Percentiles rank a stretch among this genome's conserved stretches.
Conservation (phyloP, 495 filamentous ascomycete species). For the Annulohypoxylon stygium region DNA sequence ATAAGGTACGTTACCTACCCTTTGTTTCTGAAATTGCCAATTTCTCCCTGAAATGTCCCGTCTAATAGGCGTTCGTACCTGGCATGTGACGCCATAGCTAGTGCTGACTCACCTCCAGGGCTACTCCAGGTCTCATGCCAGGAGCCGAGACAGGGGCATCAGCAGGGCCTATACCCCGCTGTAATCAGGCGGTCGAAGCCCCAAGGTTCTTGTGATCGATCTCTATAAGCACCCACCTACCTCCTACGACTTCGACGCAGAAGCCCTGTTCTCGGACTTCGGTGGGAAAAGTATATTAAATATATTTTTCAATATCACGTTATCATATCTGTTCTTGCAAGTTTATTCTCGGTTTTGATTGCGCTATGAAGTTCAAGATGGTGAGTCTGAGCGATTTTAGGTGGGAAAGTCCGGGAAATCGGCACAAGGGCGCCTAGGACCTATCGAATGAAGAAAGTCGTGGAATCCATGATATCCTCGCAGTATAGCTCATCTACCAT, state of each 20-base stretch:
- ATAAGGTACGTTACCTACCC: neutral
- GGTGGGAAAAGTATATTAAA: too few species aligned
- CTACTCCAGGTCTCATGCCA: slow-evolving; percentile 3
- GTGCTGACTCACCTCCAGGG: neutral
- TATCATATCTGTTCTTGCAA: too few species aligned
- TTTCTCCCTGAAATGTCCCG: neutral
- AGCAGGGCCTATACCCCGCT: neutral
- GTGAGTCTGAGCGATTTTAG: too few species aligned
- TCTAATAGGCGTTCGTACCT: neutral
- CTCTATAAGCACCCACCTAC: neutral
- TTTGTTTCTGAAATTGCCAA: neutral
- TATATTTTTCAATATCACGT: too few species aligned
- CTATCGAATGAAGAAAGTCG: slow-evolving; percentile 26
- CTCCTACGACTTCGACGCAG: too few species aligned
- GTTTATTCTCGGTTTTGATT: too few species aligned
- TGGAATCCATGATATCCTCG: slow-evolving; percentile 37
- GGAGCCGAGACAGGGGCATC: neutral
- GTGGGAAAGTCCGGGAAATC: neutral
- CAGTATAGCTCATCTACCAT: slow-evolving; percentile 34
- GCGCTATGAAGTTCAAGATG: too few species aligned
- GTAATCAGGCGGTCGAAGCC: neutral
- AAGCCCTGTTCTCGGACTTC: too few species aligned
- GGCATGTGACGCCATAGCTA: neutral
- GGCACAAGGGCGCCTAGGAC: neutral
- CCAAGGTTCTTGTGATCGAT: neutral